Evolutionary conservation across 768 basidiomycete species (phyloP), one percentile per base, ranked within the genome.

Genomic region (Royoungia palumana): DNA sequence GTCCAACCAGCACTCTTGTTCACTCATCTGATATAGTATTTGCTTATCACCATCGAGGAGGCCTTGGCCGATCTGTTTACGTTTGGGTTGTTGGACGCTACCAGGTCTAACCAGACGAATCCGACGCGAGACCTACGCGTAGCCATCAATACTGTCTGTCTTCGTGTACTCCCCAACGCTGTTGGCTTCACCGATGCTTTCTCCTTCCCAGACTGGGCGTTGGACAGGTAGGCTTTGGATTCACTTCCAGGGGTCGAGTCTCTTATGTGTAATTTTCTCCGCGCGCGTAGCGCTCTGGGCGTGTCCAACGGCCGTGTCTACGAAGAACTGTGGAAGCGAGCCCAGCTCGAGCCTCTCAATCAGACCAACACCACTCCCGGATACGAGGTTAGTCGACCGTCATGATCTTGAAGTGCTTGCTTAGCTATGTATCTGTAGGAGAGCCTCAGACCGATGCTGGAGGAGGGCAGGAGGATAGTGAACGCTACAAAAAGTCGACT

Each of bases 171-270:
- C 0, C 82, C 85, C 0, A 75, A 90, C 49, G 77, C 76, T 6
- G 79, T 89, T 45, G 83, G 81, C 0, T 67, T 89, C 45, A 81
- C 75, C 6, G 87, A 90, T 60, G 80, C 84, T 4, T 88, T 90
- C 60, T 83, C 80, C 0, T 86, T 87, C 56, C 74, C 79, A 0
- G 86, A 89, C 57, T 89, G 84, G 82, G 80, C 87, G 44, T 68
- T 89, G 16, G 78, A 87, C 54, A 85, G 83, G 81, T 81, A 41
- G 14, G 49, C 38, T 21, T 24, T 28, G 8, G 27, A 6, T 28
- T 10, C 27, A 9, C 5, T 28, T 28, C 24, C 27, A 28, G 11
- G 2, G 27, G 27, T 9, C 11, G 8, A 2, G 11, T 28, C 27
- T 28, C 27, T 28, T 28, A 28, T 10, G 8, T 28, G 27, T 6